These are phyloP conservation scores for Ophiocordyceps camponoti-leonardi DNA, from an alignment of 2,329 filamentous ascomycete species.

Conservation along the genomic window DNA sequence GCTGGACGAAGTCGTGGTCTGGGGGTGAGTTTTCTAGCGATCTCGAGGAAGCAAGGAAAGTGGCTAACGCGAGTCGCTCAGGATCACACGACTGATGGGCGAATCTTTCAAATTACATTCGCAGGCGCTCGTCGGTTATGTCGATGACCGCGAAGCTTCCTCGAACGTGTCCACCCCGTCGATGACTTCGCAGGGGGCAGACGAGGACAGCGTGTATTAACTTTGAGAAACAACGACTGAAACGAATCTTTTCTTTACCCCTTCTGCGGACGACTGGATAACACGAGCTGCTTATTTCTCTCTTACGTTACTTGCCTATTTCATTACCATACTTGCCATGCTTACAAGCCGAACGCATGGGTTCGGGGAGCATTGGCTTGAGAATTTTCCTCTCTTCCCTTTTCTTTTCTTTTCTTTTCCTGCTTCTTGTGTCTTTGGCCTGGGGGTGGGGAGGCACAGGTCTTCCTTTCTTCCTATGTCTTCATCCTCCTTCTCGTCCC, in stretches of 20 bases:
- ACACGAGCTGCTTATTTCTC: neutral
- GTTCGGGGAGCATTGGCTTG: neutral
- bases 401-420: neutral
- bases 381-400: neutral
- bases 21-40: conserved; percentile 61
- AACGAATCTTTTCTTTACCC: conserved; percentile 20
- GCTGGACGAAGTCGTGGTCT: conserved; percentile 96
- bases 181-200: conserved; percentile 54
- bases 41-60: neutral
- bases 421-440: neutral
- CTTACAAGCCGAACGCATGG: neutral
- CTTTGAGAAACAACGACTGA: conserved; percentile 23
- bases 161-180: conserved; percentile 54
- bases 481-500: too few relatives aligned
- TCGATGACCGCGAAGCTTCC: conserved; percentile 61
- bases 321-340: neutral
- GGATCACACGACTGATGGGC: conserved; percentile 89
- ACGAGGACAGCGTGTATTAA: conserved; percentile 58
- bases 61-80: conserved; percentile 18
- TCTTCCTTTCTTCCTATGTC: too few relatives aligned
- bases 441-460: too few relatives aligned
- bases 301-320: neutral
- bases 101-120: conserved; percentile 96
- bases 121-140: conserved; percentile 85
- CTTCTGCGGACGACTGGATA: conserved; percentile 2